Percentiles rank a stretch among this genome's conserved stretches.
Evolutionary conservation across 2,329 filamentous ascomycete species (phyloP).

Genomic region (Colletotrichum horii): DNA sequence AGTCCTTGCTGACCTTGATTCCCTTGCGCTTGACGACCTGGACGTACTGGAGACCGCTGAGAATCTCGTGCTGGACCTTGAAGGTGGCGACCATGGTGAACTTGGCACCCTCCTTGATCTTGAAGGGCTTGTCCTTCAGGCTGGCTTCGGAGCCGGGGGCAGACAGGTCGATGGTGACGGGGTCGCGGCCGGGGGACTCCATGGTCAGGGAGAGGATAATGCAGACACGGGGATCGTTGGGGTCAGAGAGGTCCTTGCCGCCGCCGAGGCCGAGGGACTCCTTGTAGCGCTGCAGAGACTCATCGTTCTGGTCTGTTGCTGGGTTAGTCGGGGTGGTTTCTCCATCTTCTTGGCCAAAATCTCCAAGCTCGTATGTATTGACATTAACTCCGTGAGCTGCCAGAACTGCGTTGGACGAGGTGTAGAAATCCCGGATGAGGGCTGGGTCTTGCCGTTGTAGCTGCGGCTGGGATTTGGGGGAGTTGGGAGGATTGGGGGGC

Average conservation of each 20-base stretch:
- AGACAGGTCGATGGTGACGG: constrained; percentile 89
- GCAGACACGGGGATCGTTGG: constrained; percentile 85
- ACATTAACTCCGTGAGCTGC: background rate
- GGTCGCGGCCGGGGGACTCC: constrained; percentile 79
- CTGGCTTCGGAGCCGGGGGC: constrained; percentile 73
- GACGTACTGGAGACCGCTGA: constrained; percentile 94
- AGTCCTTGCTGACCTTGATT: constrained; percentile 86
- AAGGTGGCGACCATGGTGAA: constrained; percentile 96
- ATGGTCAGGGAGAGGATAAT: constrained; percentile 92
- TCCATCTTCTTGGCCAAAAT: background rate
- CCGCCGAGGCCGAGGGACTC: constrained; percentile 87
- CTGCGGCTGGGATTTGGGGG: background rate
- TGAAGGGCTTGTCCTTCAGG: constrained; percentile 93
- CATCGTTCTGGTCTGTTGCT: constrained; percentile 71
- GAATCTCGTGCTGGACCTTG: constrained; percentile 95
- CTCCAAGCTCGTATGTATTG: background rate
- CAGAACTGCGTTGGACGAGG: background rate
- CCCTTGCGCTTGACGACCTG: constrained; percentile 92
- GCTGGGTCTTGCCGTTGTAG: background rate
- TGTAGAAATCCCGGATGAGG: constrained; percentile 14
- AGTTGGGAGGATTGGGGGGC: constrained; percentile 16
- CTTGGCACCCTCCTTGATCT: constrained; percentile 91
- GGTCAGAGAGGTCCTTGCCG: constrained; percentile 74
- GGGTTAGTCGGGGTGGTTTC: constrained; percentile 11
- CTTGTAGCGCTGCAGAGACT: constrained; percentile 97